Conservation (phyloP, 176 grass and related monocot genomes). For the Rhynchospora pubera region DNA sequence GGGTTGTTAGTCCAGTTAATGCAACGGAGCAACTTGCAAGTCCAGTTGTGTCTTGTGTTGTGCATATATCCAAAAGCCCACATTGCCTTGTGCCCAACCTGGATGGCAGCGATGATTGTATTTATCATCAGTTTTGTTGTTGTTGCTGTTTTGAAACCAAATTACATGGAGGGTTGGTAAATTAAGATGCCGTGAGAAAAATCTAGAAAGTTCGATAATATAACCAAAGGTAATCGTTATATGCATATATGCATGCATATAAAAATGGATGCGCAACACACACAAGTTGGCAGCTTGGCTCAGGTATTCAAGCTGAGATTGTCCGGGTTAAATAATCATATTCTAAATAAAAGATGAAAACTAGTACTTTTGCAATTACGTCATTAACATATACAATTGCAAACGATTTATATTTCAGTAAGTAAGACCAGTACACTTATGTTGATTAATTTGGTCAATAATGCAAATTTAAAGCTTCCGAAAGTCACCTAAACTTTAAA, state of each 20-base stretch:
- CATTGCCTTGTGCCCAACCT: slow-evolving; percentile 5
- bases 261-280: background rate
- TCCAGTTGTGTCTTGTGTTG: slow-evolving; percentile 6
- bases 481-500: background rate
- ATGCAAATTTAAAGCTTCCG: background rate
- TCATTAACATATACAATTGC: background rate
- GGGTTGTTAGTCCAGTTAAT: slow-evolving; percentile 6
- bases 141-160: too few species aligned
- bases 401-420: background rate
- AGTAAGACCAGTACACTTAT: background rate
- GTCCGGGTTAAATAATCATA: background rate
- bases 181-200: too few species aligned
- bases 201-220: too few species aligned
- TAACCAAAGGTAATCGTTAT: too few species aligned
- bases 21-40: slow-evolving; percentile 8
- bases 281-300: background rate
- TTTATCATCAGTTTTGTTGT: too few species aligned
- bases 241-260: too few species aligned
- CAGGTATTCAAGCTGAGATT: slow-evolving; percentile 4
- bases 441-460: background rate
- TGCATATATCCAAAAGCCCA: slow-evolving; percentile 3
- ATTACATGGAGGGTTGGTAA: too few species aligned
- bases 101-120: slow-evolving; percentile 9
- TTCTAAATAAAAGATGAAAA: background rate
- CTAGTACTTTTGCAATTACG: background rate